Evolutionary conservation across 2,329 filamentous ascomycete genomes (phyloP), one percentile per base, ranked within the genome.

Genomic region (Samsoniella hepiali): DNA sequence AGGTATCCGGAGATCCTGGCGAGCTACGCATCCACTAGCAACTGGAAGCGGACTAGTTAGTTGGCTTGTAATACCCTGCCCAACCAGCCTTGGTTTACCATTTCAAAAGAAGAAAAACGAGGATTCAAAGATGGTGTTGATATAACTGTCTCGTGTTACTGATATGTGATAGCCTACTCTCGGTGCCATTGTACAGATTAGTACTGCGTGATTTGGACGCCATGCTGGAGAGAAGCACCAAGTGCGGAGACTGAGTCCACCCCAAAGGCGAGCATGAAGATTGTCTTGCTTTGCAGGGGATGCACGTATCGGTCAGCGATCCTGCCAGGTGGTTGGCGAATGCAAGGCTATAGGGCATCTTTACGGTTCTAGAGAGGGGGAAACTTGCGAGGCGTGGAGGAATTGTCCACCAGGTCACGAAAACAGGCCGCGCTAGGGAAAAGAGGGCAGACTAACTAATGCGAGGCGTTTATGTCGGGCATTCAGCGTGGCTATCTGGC

Each of bases 391-490:
- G 17, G 42, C 42, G 10, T 36, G 32, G 55, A 49, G 57, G 45
- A 50, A 47, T 31, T 56, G 59, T 17, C 59, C 59, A 62, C 59
- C 34, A 3, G 61, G 61, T 55, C 45, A 29, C 29, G 36, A 57
- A 51, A 57, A 22, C 61, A 51, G 61, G 61, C 54, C 61, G 61
- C 61, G 61, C 61, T 63, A 63, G 44, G 13, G 29, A 32, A 34
- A 32, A 55, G 59, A 6, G 38, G 57, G n/a, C 36, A 5, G 32
- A 9, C 45, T 13, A 55, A 34, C 61, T 63, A 63, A 63, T 63
- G 61, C 61, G 51, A 31, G 61, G 61, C 61, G 61, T 51, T 38
- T 29, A 58, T 63, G 61, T 63, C 61, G 54, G 45, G 55, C 61
- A 63, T 63, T 63, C 45, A 62, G 58, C 50, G 58, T 62, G 58